Conservation (phyloP, 192 early-diverging fungal species). For the Rhizophagus sp. region DNA sequence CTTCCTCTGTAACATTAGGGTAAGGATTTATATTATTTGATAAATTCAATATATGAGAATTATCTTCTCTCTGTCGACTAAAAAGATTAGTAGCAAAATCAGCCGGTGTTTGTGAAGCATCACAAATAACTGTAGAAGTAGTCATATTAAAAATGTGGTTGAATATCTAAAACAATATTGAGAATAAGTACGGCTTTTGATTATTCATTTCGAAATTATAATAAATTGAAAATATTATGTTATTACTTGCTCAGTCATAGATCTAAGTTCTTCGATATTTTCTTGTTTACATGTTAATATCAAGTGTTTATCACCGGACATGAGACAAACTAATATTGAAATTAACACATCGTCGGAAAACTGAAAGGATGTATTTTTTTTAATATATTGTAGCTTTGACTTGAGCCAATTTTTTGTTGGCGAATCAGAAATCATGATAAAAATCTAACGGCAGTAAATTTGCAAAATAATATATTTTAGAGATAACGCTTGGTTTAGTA, state of each 20-base stretch:
- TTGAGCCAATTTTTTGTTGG: slow-evolving; percentile 49
- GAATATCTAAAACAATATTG: slow-evolving; percentile 11
- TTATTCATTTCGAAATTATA: background rate
- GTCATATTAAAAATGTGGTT: slow-evolving; percentile 13
- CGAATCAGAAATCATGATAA: background rate
- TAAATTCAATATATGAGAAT: background rate
- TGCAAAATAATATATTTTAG: background rate
- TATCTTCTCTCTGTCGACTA: slow-evolving; percentile 20
- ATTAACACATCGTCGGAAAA: slow-evolving; percentile 58
- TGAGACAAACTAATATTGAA: slow-evolving; percentile 56
- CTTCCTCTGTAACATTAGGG: background rate
- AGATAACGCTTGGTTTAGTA: background rate
- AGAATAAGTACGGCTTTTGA: background rate
- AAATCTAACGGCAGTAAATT: background rate
- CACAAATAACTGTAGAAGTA: slow-evolving; percentile 22
- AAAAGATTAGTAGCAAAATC: slow-evolving; percentile 19
- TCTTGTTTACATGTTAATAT: slow-evolving; percentile 46
- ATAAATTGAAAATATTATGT: background rate
- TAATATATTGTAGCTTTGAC: slow-evolving; percentile 44
- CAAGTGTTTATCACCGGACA: slow-evolving; percentile 51
- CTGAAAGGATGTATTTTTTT: slow-evolving; percentile 39
- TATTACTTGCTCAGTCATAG: slow-evolving; percentile 49
- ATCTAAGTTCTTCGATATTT: slow-evolving; percentile 44
- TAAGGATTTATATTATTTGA: background rate
- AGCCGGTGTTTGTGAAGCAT: slow-evolving; percentile 15